Evolutionary conservation across 108 stramenopile genomes (phyloP), one percentile per base, ranked within the genome.

Genomic region (Epipyxis sp.): DNA sequence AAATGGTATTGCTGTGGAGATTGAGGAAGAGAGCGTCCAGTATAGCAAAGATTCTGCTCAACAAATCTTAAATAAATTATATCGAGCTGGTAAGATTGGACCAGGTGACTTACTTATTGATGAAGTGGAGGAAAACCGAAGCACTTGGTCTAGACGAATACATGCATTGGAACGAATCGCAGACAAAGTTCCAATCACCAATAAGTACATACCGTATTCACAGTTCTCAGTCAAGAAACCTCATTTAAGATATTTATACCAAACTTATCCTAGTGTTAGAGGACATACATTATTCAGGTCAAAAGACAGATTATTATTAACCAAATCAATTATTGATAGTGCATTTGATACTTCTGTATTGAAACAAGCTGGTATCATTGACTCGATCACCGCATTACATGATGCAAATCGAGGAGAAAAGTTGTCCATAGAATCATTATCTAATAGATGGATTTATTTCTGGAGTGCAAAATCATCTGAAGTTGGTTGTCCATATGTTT

Each of bases 271-370:
- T 34, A 81, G 77, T 44, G 78, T 81, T 6, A 77, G 82, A 39
- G 82, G 82, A 0, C 77, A 54, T 34, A 83, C 82, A 0, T 34
- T 83, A 6, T 83, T 83, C 44, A 77, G 54, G 35, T 57, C 82
- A 35, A 83, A 83, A 30, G 82, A 83, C 57, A 77, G 82, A 2
- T 65, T 83, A 29, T 65, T 43, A 29, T 77, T 83, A 10, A 83
- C 82, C 45, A 81, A 83, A 76, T 27, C 68, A 44, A 83, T 83
- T 69, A 44, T 83, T 34, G 82, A 81, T 41, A 69, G 42, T n/a
- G 69, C 54, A 44, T 83, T 83, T 50, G 82, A 83, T 78, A 39
- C 81, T 65, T 80, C 68, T 32, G 79, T 83, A 40, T 65, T 83
- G 35, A 42, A 3, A 34, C 57, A 59, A 37, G 62, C 43, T 44